phyloP scores from a whole-genome alignment of 192 early-diverging fungal species.

The Mortierella claussenii region DNA sequence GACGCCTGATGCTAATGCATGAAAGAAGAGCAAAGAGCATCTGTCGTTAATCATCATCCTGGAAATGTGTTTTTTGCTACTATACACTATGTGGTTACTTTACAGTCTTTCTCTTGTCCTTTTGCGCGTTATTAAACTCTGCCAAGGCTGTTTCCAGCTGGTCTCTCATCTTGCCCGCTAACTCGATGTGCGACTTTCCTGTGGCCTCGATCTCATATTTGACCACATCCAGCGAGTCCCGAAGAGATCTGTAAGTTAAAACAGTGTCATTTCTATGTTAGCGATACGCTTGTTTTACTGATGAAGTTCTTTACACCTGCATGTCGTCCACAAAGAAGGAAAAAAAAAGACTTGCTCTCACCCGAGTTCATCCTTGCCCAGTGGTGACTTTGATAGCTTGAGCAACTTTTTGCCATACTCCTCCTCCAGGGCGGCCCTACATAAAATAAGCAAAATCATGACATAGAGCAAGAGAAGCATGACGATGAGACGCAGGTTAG shows the following conservation, averaged over 20 bases:
- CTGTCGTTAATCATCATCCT: not conserved
- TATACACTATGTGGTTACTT: not conserved
- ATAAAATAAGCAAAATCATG: not conserved
- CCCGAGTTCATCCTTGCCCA: constrained; percentile 80
- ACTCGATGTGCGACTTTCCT: constrained; percentile 69
- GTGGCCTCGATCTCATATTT: constrained; percentile 70
- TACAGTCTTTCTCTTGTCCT: constrained; percentile 69
- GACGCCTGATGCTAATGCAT: constrained; percentile 53
- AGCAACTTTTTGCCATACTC: constrained; percentile 74
- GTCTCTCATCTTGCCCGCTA: constrained; percentile 69
- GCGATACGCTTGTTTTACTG: too few species aligned
- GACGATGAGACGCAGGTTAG: too few species aligned
- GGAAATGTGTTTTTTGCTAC: not conserved
- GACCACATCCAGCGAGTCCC: constrained; percentile 65
- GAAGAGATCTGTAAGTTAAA: constrained; percentile 63
- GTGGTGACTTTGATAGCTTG: constrained; percentile 65
- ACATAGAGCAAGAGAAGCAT: too few species aligned
- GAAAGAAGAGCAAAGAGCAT: not conserved
- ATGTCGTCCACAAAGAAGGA: too few species aligned
- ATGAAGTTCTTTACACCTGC: too few species aligned
- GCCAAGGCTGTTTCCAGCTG: constrained; percentile 68
- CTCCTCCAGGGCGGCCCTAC: constrained; percentile 72
- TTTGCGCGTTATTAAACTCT: constrained; percentile 74
- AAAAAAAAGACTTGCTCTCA: too few species aligned
- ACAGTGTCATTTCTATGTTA: too few species aligned